phyloP scores from a whole-genome alignment of 495 filamentous ascomycete species.

The Xeromyces bisporus region DNA sequence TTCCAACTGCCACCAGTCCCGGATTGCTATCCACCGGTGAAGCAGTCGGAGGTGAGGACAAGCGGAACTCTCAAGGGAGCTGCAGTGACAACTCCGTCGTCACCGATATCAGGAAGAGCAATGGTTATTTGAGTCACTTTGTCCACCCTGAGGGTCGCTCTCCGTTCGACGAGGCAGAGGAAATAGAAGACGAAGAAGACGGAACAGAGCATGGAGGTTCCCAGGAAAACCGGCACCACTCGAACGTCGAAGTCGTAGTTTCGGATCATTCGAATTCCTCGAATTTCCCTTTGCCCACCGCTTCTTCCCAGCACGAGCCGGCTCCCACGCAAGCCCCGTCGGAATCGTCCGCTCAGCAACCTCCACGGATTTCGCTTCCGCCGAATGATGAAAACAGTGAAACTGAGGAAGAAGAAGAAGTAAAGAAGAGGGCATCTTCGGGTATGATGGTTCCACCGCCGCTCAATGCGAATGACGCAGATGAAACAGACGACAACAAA shows the following conservation, averaged over 20 bases:
- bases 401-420: constrained; percentile 50
- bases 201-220: no score
- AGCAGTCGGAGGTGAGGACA: constrained; percentile 1
- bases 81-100: neutral
- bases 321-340: constrained; percentile 16
- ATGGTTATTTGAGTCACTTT: constrained; percentile 28
- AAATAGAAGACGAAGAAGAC: no score
- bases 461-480: no score
- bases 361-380: constrained; percentile 27
- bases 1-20: constrained; percentile 10
- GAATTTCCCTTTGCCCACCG: constrained; percentile 5
- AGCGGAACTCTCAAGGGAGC: constrained; percentile 4
- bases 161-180: no score
- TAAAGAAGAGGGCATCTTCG: no score
- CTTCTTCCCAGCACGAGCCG: constrained; percentile 9
- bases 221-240: constrained; percentile 2
- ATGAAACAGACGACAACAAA: constrained; percentile 11
- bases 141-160: constrained; percentile 19
- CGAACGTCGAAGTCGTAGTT: constrained; percentile 5
- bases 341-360: constrained; percentile 9
- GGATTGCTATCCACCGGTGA: constrained; percentile 12
- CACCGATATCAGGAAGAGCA: constrained; percentile 21
- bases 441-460: no score
- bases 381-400: constrained; percentile 37
- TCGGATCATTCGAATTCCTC: neutral